Conservation (phyloP, 2,329 filamentous ascomycete genomes). For the Colletotrichum trifolii region DNA sequence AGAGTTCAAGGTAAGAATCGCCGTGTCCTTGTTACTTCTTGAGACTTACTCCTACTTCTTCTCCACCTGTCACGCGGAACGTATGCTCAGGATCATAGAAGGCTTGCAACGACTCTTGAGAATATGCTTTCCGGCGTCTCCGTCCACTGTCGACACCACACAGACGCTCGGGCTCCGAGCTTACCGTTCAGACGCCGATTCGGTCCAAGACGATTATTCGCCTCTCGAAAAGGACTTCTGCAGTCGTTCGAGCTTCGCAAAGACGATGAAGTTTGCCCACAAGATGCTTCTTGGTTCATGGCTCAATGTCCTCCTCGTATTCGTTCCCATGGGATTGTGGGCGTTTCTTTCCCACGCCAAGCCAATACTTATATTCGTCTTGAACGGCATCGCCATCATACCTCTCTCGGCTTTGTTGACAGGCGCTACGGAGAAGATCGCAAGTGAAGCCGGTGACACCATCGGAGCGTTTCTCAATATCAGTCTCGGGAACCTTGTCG, state of each 20-base stretch:
- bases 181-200: neutral
- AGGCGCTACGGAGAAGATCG: constrained; percentile 69
- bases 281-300: constrained; percentile 52
- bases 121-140: constrained; percentile 14
- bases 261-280: neutral
- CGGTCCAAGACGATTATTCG: neutral
- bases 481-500: constrained; percentile 71
- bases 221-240: neutral
- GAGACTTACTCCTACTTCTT: too few relatives aligned
- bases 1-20: too few relatives aligned
- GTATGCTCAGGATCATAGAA: neutral
- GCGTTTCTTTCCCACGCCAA: constrained; percentile 54
- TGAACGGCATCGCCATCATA: constrained; percentile 71
- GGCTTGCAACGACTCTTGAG: neutral
- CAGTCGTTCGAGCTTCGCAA: neutral
- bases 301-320: constrained; percentile 74
- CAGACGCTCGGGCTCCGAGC: neutral
- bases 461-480: constrained; percentile 71
- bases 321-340: constrained; percentile 76
- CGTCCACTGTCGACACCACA: neutral
- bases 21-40: too few relatives aligned
- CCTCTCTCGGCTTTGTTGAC: constrained; percentile 68
- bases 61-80: neutral
- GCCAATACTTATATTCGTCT: constrained; percentile 61
- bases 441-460: constrained; percentile 66